Percentiles rank a stretch among this genome's conserved stretches.
These are phyloP conservation scores for Colletotrichum caudatum DNA, from an alignment of 2,329 filamentous ascomycete genomes.

Conservation along the genomic window DNA sequence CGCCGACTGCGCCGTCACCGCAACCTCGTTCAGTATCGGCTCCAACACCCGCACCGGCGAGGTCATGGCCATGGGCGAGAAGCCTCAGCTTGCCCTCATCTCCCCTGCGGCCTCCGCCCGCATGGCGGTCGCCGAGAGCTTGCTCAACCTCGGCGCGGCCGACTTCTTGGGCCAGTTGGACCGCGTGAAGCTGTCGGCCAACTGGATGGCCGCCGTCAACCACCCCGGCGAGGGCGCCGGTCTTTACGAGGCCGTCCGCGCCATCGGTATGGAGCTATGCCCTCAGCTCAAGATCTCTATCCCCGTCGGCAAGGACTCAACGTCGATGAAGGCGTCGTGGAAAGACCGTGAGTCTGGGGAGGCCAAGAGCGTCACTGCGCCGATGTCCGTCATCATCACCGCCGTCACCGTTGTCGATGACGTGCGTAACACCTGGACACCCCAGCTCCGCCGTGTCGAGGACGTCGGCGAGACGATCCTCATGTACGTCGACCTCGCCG, in stretches of 20 bases:
- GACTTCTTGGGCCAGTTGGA: constrained; percentile 77
- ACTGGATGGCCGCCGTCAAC: constrained; percentile 99
- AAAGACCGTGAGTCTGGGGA: constrained; percentile 75
- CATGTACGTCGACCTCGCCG: constrained; percentile 90
- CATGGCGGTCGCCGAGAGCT: constrained; percentile 94
- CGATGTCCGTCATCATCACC: constrained; percentile 90
- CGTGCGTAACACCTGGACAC: constrained; percentile 91
- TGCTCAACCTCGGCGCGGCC: constrained; percentile 91
- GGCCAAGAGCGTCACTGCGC: constrained; percentile 88
- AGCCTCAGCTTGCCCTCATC: constrained; percentile 88
- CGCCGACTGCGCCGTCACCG: constrained; percentile 92
- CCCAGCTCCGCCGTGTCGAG: constrained; percentile 83
- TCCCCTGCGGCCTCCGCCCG: constrained; percentile 89
- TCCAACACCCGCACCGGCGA: constrained; percentile 83
- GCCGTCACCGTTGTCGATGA: constrained; percentile 89
- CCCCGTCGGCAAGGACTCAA: constrained; percentile 97
- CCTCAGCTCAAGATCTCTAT: constrained; percentile 92
- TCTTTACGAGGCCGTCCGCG: constrained; percentile 92
- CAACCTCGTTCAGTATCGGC: constrained; percentile 77
- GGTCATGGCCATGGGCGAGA: constrained; percentile 98
- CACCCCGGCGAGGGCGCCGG: constrained; percentile 93
- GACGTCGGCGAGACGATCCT: constrained; percentile 91
- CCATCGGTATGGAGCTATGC: constrained; percentile 93
- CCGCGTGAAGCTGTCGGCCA: constrained; percentile 89
- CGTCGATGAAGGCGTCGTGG: constrained; percentile 99